These are phyloP conservation scores for Xylariaceae sp. DNA, from an alignment of 2,329 filamentous ascomycete genomes.

Conservation along the genomic window DNA sequence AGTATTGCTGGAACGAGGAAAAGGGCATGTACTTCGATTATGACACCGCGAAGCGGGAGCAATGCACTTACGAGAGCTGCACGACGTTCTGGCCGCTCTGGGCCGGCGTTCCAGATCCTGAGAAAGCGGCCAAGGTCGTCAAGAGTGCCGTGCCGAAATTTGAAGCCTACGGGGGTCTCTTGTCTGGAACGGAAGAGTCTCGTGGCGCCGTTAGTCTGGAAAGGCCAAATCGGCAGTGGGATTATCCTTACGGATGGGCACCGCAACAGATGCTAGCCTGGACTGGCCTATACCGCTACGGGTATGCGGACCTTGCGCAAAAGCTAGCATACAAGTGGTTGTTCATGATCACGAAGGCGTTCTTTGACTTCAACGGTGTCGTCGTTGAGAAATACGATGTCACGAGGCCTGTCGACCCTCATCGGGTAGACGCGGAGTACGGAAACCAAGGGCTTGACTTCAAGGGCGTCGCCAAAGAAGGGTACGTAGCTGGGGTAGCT, in stretches of 20 bases:
- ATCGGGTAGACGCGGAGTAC: constrained; percentile 95
- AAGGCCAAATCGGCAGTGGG: constrained; percentile 95
- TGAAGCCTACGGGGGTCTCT: constrained; percentile 82
- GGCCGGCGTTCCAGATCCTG: constrained; percentile 84
- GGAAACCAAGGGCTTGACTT: constrained; percentile 96
- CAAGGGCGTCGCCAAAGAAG: constrained; percentile 93
- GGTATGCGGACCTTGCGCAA: constrained; percentile 88
- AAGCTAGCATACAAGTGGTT: constrained; percentile 93
- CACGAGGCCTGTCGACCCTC: constrained; percentile 84
- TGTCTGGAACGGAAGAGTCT: constrained; percentile 88
- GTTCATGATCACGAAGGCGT: constrained; percentile 97
- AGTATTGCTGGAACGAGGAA: constrained; percentile 89
- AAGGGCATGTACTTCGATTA: constrained; percentile 99
- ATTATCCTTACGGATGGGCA: constrained; percentile 97
- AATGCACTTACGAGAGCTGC: constrained; percentile 82
- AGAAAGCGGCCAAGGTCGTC: constrained; percentile 84
- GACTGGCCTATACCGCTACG: constrained; percentile 89
- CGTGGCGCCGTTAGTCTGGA: constrained; percentile 78
- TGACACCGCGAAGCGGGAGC: constrained; percentile 79
- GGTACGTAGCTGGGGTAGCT: constrained; percentile 61
- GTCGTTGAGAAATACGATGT: constrained; percentile 99
- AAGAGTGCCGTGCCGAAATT: constrained; percentile 81
- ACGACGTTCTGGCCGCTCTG: constrained; percentile 98
- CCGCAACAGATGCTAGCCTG: constrained; percentile 98
- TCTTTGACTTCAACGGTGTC: constrained; percentile 97